These are phyloP conservation scores for Paramarasmius palmivorus DNA, from an alignment of 1,284 basidiomycete species.

Conservation along the genomic window DNA sequence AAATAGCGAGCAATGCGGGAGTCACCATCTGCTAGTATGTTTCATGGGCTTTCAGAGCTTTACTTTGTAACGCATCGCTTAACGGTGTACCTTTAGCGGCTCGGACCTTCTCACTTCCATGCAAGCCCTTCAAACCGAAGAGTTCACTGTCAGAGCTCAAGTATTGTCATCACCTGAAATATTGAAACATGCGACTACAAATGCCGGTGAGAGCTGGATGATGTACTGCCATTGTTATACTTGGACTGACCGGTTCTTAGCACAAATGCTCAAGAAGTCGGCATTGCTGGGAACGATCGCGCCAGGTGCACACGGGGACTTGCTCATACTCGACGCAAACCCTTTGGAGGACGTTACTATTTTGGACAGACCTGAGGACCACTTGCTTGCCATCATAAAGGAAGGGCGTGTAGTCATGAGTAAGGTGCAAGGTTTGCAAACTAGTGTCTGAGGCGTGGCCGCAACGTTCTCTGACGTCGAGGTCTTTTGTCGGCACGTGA, in stretches of 20 bases:
- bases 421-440: slow-evolving; percentile 19
- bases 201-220: slow-evolving; percentile 31
- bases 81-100: slow-evolving; percentile 27
- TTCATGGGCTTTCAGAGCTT: neutral
- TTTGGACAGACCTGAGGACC: slow-evolving; percentile 40
- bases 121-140: slow-evolving; percentile 42
- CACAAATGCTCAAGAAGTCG: slow-evolving; percentile 35
- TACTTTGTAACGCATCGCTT: neutral
- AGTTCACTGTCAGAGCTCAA: slow-evolving; percentile 41
- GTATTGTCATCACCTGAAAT: slow-evolving; percentile 37
- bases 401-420: slow-evolving; percentile 35
- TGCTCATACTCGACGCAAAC: slow-evolving; percentile 42
- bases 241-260: slow-evolving; percentile 1
- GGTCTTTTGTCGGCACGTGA: no score
- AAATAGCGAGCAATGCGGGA: slow-evolving; percentile 36
- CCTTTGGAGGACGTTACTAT: slow-evolving; percentile 46
- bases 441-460: no score
- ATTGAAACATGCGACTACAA: slow-evolving; percentile 44
- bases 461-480: no score
- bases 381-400: slow-evolving; percentile 37
- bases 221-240: neutral
- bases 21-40: slow-evolving; percentile 37
- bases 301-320: slow-evolving; percentile 39
- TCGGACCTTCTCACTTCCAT: slow-evolving; percentile 41
- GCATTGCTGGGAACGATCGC: slow-evolving; percentile 36